Percentiles rank a stretch among this genome's conserved stretches.
phyloP scores from a whole-genome alignment of 139 green algal genomes.

The Micromonas commoda region DNA sequence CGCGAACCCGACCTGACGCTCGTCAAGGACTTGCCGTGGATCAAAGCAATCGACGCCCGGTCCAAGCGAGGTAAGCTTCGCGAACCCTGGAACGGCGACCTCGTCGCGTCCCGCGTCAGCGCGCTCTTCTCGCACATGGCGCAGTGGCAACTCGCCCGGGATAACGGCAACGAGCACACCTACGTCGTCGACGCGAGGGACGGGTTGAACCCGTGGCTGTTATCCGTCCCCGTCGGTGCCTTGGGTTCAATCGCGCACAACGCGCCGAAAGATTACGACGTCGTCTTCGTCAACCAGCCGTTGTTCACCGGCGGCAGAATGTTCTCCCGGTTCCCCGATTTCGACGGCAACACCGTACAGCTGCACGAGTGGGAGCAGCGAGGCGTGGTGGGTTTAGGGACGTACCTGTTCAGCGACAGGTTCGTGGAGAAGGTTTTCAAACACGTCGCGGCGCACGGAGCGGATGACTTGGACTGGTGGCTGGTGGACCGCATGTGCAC shows the following conservation, averaged over 20 bases:
- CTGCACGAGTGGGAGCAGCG: neutral
- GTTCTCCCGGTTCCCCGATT: neutral
- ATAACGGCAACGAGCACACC: neutral
- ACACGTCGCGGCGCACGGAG: neutral
- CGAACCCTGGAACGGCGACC: neutral
- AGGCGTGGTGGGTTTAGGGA: neutral
- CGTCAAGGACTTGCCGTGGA: slow-evolving; percentile 5
- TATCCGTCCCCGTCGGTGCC: neutral
- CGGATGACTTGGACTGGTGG: neutral
- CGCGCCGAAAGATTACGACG: slow-evolving; percentile 13
- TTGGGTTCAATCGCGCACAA: neutral
- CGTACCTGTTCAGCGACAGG: neutral
- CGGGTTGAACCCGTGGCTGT: neutral
- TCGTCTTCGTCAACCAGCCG: neutral
- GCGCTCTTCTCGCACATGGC: slow-evolving; percentile 2
- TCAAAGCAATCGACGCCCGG: neutral
- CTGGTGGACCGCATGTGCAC: slow-evolving; percentile 4
- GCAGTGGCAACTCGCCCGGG: slow-evolving; percentile 17
- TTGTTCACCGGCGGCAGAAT: neutral
- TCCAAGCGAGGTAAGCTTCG: neutral
- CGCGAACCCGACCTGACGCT: neutral
- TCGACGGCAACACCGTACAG: neutral
- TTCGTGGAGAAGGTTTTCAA: slow-evolving; percentile 16
- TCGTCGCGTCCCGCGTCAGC: neutral
- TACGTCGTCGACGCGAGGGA: neutral